Evolutionary conservation across 345 rosid species (phyloP), one percentile per base, ranked within the genome.

Genomic region (Boechera stricta): DNA sequence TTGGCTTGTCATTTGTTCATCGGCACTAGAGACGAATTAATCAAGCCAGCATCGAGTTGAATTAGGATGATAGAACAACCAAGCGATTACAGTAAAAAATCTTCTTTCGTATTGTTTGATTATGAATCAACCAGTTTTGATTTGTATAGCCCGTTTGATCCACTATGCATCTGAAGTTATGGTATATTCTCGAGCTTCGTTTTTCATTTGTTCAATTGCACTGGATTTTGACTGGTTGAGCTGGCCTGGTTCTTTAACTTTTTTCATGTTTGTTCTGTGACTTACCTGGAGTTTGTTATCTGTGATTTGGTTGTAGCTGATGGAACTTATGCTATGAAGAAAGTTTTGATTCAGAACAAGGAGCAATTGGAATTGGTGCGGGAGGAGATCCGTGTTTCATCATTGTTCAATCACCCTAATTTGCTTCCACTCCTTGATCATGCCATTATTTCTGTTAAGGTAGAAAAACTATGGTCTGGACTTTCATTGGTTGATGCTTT

Each of bases 371-470:
- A 89, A 71, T 80, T 95, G 87, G 98, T 91, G 32, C 80, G 94
- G 31, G 96, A 95, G 83, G 99, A 92, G 89, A 95, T 92, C 55
- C 96, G 85, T 41, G 96, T 92, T 54, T 95, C 98, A 3, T 92
- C 98, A 4, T 69, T 96, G 76, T 93, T 96, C 84, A 87, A 72
- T 84, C 99, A 93, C 79, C 86, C 83, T 66, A 91, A 92, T 74
- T 81, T 95, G 86, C 99, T 95, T 82, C 98, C 98, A 0, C 94
- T 95, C 72, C 92, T 95, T 80, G 99, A 92, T 80, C 98, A 95
- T 54, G 98, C 98, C 60, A 89, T 95, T 59, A 88, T 95, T 60
- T 78, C 96, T 45, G 90, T 88, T 36, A 95, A 89, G 99, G 99
- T 92, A 71, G 76, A 62, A 51, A 21, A 13, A 4, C 73, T 57